phyloP scores from a whole-genome alignment of 2,329 filamentous ascomycete species.

The Beauveria pseudobassiana region DNA sequence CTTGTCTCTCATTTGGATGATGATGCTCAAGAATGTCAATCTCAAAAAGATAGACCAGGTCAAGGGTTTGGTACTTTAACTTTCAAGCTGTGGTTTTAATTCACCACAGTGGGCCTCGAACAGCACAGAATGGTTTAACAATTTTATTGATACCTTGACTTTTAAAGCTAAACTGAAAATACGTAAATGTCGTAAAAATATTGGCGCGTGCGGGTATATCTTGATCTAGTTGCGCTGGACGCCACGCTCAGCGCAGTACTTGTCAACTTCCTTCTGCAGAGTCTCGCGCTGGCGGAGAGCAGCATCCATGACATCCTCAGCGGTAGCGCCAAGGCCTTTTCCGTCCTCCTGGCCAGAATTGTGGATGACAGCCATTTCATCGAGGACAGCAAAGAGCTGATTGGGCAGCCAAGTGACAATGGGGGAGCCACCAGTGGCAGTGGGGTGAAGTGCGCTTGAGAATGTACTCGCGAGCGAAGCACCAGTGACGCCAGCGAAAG shows the following conservation, averaged over 20 bases:
- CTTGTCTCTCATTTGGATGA: constrained; percentile 21
- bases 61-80: constrained; percentile 17
- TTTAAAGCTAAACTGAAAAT: background rate
- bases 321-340: constrained; percentile 37
- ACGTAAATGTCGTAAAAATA: background rate
- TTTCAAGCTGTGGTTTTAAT: background rate
- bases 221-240: constrained; percentile 20
- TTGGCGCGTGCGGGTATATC: constrained; percentile 2
- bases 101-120: background rate
- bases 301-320: constrained; percentile 58
- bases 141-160: constrained; percentile 5
- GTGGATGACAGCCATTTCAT: constrained; percentile 58
- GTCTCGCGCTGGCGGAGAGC: constrained; percentile 57
- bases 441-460: constrained; percentile 72
- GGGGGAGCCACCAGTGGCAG: constrained; percentile 71
- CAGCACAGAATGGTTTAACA: background rate
- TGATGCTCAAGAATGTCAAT: constrained; percentile 25
- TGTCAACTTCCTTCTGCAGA: constrained; percentile 64
- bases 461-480: constrained; percentile 78
- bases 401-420: constrained; percentile 83
- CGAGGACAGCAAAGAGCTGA: constrained; percentile 67
- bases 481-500: constrained; percentile 81
- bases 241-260: constrained; percentile 61
- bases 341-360: constrained; percentile 31
- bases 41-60: constrained; percentile 24